These are phyloP conservation scores for Fulvia fulva DNA, from an alignment of 2,329 filamentous ascomycete genomes.

Conservation along the genomic window DNA sequence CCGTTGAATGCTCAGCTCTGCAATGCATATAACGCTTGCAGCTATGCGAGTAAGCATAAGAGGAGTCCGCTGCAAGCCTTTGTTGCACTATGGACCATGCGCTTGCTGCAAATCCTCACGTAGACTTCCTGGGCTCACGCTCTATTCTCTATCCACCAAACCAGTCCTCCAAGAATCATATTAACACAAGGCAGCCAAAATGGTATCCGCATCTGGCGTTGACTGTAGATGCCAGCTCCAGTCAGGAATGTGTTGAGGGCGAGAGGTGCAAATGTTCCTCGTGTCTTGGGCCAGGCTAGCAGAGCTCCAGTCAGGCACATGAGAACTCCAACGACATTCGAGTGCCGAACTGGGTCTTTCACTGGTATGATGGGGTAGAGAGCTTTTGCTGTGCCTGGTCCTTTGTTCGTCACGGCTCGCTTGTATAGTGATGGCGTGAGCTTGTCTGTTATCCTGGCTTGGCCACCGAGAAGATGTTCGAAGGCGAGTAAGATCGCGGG, in stretches of 20 bases:
- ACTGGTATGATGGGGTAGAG: slow-evolving; percentile 10
- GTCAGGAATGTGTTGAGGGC: slow-evolving; percentile 14
- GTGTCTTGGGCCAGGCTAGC: slow-evolving; percentile 9
- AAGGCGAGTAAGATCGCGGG: slow-evolving; percentile 8
- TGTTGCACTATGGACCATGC: no score
- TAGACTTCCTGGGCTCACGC: background rate
- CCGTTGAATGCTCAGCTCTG: no score
- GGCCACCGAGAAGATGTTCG: slow-evolving; percentile 12
- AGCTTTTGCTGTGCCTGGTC: slow-evolving; percentile 5
- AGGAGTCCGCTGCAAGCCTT: no score
- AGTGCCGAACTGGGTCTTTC: slow-evolving; percentile 7
- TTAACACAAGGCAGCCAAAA: slow-evolving; percentile 10
- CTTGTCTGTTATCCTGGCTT: slow-evolving; percentile 8
- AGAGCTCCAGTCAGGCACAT: slow-evolving; percentile 10
- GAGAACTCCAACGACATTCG: slow-evolving; percentile 4
- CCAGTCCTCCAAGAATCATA: slow-evolving; percentile 5
- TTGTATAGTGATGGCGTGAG: slow-evolving; percentile 9
- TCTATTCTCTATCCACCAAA: slow-evolving; percentile 32
- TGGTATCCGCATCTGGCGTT: slow-evolving; percentile 8
- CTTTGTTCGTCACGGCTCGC: slow-evolving; percentile 8
- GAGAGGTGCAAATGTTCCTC: slow-evolving; percentile 3
- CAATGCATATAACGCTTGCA: no score
- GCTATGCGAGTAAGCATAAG: no score
- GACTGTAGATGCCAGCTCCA: slow-evolving; percentile 10
- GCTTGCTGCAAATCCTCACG: no score